These are phyloP conservation scores for Simplicillium aogashimaense DNA, from an alignment of 2,329 filamentous ascomycete genomes.

Conservation along the genomic window DNA sequence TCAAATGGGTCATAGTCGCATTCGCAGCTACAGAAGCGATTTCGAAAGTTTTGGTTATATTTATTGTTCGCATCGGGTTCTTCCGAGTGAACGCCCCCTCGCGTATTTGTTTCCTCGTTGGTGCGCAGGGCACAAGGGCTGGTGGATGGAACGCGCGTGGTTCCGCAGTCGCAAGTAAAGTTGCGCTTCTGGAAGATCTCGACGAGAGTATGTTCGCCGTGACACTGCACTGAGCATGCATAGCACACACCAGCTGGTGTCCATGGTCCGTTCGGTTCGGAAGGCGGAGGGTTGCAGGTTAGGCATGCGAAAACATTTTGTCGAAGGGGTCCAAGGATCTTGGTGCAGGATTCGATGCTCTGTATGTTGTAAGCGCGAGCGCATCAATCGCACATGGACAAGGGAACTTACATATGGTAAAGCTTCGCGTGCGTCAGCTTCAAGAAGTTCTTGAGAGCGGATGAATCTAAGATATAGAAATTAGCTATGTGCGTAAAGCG, in stretches of 20 bases:
- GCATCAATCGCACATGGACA: not conserved
- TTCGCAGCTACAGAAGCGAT: constrained; percentile 82
- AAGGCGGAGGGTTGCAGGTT: constrained; percentile 79
- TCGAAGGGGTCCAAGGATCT: constrained; percentile 76
- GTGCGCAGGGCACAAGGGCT: constrained; percentile 68
- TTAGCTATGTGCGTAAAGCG: constrained; percentile 1
- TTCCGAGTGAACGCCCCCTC: constrained; percentile 70
- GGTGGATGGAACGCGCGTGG: constrained; percentile 61
- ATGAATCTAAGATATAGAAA: constrained; percentile 56
- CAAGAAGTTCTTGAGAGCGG: constrained; percentile 77
- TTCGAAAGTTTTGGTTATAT: constrained; percentile 94
- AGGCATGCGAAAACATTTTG: constrained; percentile 88
- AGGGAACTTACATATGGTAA: constrained; percentile 67
- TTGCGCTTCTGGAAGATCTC: constrained; percentile 94
- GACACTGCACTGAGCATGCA: constrained; percentile 91
- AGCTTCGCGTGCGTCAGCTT: constrained; percentile 89
- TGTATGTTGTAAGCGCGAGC: constrained; percentile 24
- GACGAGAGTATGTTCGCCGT: constrained; percentile 88
- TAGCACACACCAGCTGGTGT: constrained; percentile 80
- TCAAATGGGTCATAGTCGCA: constrained; percentile 80
- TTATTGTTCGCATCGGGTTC: constrained; percentile 62
- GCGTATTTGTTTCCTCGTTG: constrained; percentile 62
- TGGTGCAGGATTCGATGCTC: constrained; percentile 92
- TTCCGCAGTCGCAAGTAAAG: constrained; percentile 95
- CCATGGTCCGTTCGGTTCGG: constrained; percentile 40